These are phyloP conservation scores for Trichosporon faecale DNA, from an alignment of 1,284 basidiomycete species.

Conservation along the genomic window DNA sequence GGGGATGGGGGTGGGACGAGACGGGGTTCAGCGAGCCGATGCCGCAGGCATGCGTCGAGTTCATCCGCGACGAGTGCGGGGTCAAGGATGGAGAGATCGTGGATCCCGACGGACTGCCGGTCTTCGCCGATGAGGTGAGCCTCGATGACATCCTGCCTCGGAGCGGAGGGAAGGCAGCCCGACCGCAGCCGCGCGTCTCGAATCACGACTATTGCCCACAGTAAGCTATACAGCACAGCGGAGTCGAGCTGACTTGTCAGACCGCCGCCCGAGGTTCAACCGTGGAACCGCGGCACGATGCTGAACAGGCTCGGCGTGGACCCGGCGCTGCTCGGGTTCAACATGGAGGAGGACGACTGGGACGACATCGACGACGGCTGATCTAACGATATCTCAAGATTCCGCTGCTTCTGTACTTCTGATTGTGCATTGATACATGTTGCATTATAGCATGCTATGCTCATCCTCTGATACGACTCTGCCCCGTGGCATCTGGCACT, in stretches of 20 bases:
- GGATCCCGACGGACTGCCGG: conserved; percentile 32
- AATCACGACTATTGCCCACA: background rate
- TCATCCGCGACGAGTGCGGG: conserved; percentile 20
- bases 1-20: conserved; percentile 14
- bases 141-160: background rate
- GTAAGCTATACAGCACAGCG: background rate
- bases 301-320: conserved; percentile 41
- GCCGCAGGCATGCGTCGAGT: conserved; percentile 23
- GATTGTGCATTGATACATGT: conserved; percentile 8
- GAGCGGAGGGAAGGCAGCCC: background rate
- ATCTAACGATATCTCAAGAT: background rate
- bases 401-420: background rate
- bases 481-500: background rate
- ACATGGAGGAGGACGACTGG: conserved; percentile 44
- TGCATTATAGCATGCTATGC: conserved; percentile 11
- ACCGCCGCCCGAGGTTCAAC: background rate
- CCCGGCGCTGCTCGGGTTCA: conserved; percentile 45
- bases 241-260: background rate
- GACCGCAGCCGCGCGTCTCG: background rate
- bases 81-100: conserved; percentile 35
- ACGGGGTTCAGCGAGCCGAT: background rate
- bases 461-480: background rate
- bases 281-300: conserved; percentile 45
- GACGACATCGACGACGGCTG: conserved; percentile 17
- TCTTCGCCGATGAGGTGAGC: conserved; percentile 22